Base-by-base conservation (phyloP, 352 stramenopile genomes). In the Peronospora destructor region DNA sequence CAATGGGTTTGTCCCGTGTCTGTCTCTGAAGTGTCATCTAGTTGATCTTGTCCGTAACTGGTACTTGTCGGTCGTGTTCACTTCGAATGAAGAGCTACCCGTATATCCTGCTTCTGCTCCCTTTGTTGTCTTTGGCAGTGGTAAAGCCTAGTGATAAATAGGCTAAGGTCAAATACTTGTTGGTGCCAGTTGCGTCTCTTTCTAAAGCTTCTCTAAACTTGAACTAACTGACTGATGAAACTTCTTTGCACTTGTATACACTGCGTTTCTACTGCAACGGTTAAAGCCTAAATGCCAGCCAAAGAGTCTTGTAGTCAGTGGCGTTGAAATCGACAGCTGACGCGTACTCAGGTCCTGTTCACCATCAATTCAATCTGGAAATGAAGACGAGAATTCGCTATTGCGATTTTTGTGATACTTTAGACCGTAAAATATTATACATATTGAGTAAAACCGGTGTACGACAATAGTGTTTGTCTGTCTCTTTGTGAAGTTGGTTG, bases 321-420 rank as follows among this genome's bases (percentile, higher is more conserved):
- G 26, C 8, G 26, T 30, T 7, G 1, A 30, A 30, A 30, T 6
- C 26, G 26, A 30, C 8, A 10, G 8, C 12, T 11, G 4, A 32
- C 1, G 4, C 28, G 32, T 36, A 16, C 28, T 55, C 48, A 51
- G 19, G 48, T 53, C 41, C 45, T 64, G 45, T 41, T 51, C 28
- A 39, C 60, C 59, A 68, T 68, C 46, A 45, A 61, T 60, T 44
- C 43, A 37, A 59, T 52, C 33, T 35, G 28, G 30, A 65, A 59
- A 56, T 63, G 53, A 59, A 30, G 8, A 38, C 11, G 32, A 2
- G 13, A 43, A 44, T 13, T 13, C 34, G n/a, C 36, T 55, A 48
- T 55, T 30, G 39, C 17, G 23, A 56, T 34, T 44, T 56, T 56
- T 56, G 32, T 36, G 29, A 44, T 17, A 36, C 2, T 8, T 9